Evolutionary conservation across 768 basidiomycete species (phyloP), one percentile per base, ranked within the genome.

Genomic region (Termitomyces sp.): DNA sequence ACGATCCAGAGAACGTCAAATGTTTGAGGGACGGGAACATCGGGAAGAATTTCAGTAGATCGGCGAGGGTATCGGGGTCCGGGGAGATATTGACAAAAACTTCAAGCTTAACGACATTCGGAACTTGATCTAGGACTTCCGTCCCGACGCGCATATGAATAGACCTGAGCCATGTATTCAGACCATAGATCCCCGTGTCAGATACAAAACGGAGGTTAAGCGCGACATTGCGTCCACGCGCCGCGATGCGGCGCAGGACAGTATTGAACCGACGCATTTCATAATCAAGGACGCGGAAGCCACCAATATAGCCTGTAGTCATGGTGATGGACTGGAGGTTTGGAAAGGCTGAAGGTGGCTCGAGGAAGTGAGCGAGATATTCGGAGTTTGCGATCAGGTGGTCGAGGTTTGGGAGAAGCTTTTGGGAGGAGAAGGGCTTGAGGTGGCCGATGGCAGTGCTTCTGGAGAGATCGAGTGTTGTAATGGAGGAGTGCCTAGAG

Each of bases 401-500:
- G 14, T 24, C 44, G 20, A 63, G 39, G 40, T 52, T 54, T 18
- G 62, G 62, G 13, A 60, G 59, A 13, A 63, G 48, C 7, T 54
- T 33, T 36, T 55, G 42, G 5, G 58, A 60, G 6, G 55, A 57
- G 24, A 34, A 45, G 10, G 47, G 46, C 9, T 53, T 42, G 22
- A 59, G 56, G 39, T 22, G 12, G 8, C 62, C 62, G n/a, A 63
- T 60, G 52, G 58, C 55, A 26, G 6, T 32, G 7, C 45, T 53
- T 26, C 42, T 9, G 40, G 67, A 33, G 0, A 69, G 50, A 56
- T 64, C 65, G 13, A 69, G 56, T 1, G 32, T 55, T 5, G 64
- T 62, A n/a, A 69, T 63, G 5, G 61, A 59, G 7, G 59, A 44
- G 39, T 69, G 66, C 43, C 66, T 62, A 16, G 55, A 33, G 18